A percentile compares a stretch with the other conserved stretches of the same genome.
phyloP scores from a whole-genome alignment of 257 asterid genomes.

The Fraxinus pennsylvanica region DNA sequence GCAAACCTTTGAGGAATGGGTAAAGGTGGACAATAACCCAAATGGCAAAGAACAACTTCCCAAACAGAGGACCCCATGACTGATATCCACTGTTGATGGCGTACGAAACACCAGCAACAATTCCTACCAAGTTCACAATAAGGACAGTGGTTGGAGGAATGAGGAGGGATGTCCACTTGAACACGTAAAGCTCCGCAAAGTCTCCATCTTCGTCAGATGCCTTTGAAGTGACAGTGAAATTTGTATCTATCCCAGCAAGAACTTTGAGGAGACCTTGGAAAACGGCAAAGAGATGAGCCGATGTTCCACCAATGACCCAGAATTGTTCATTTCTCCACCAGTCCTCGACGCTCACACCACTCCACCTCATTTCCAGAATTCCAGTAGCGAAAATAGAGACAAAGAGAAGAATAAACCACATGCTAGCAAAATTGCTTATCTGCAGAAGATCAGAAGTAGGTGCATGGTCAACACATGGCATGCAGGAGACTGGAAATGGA shows the following conservation, averaged over 20 bases:
- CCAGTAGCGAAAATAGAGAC: slow-evolving; percentile 77
- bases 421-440: slow-evolving; percentile 88
- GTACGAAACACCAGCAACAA: slow-evolving; percentile 84
- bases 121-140: slow-evolving; percentile 70
- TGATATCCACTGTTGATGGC: slow-evolving; percentile 90
- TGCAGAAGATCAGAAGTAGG: slow-evolving; percentile 36
- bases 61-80: slow-evolving; percentile 90
- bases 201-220: slow-evolving; percentile 83
- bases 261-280: slow-evolving; percentile 93
- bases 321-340: slow-evolving; percentile 99
- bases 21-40: slow-evolving; percentile 92
- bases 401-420: slow-evolving; percentile 86
- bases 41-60: slow-evolving; percentile 72
- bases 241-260: slow-evolving; percentile 86
- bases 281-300: slow-evolving; percentile 89
- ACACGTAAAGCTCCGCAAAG: slow-evolving; percentile 68
- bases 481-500: neutral
- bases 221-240: slow-evolving; percentile 86
- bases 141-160: slow-evolving; percentile 91
- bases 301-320: slow-evolving; percentile 98
- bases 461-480: neutral
- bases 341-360: slow-evolving; percentile 80
- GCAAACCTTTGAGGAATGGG: slow-evolving; percentile 84
- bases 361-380: slow-evolving; percentile 85
- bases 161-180: slow-evolving; percentile 88